Base-by-base conservation (phyloP, 2,329 filamentous ascomycete species). In the Chaetomium strumarium region DNA sequence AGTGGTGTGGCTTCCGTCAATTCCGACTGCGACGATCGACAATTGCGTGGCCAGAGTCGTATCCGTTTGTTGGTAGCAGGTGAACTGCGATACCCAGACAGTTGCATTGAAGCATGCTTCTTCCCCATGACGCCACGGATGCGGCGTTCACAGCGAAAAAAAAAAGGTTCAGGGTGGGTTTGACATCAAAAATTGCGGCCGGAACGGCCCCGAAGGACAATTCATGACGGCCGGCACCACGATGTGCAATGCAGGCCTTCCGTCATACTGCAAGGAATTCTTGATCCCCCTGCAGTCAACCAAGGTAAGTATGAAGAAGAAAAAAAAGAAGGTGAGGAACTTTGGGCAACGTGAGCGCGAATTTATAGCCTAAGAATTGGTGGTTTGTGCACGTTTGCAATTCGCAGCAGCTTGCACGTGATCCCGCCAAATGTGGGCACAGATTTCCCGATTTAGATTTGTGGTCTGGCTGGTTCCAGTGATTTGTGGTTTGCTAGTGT, bases 281-380 rank as follows among this genome's bases (percentile, higher is more conserved):
- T 37, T 50, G 52, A 51, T 50, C 52, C 46, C 46, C 46, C 34
- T 31, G 47, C 42, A 51, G 17, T 40, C 45, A 47, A 52, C 31
- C 51, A 50, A 53, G 48, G 42, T 53, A 56, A 56, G 42, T 49
- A 49, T 53, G 41, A 53, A 46, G 50, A 55, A 53, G 42, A 55
- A 53, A 53, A 53, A 46, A 24, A 29, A 45, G 14, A 33, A 44
- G 20, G 19, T 17, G 29, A 55, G 41, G 38, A 53, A 47, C 17
- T 36, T 36, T 34, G 43, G 49, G 46, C 5, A 29, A 40, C 31
- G 36, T 1, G 7, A 36, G 13, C 29, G 13, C 13, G 10, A 17
- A 36, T 55, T 43, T 41, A 52, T 57, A 57, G n/a, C 17, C 11
- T 7, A 6, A 2, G n/a, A 6, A 10, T 16, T 4, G 11, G 16